Conservation (phyloP, 108 stramenopile genomes). For the Cyclotella baltica region DNA sequence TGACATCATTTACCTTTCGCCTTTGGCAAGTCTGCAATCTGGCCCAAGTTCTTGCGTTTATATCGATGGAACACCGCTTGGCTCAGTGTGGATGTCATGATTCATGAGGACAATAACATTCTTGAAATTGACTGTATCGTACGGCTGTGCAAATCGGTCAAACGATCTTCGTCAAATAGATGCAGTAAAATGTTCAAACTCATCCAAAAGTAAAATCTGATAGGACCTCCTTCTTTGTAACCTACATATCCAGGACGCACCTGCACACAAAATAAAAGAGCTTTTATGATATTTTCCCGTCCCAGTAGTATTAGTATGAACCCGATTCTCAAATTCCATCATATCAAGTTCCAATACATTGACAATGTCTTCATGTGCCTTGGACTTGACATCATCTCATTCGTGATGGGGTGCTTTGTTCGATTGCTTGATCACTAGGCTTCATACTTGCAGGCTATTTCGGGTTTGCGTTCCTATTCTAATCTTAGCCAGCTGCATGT, state of each 20-base stretch:
- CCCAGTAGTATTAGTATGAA: slow-evolving; percentile 9
- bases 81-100: slow-evolving; percentile 82
- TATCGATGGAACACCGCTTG: slow-evolving; percentile 77
- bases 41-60: slow-evolving; percentile 76
- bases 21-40: slow-evolving; percentile 68
- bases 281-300: slow-evolving; percentile 42
- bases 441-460: slow-evolving; percentile 76
- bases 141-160: slow-evolving; percentile 80
- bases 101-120: slow-evolving; percentile 84
- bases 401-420: slow-evolving; percentile 76
- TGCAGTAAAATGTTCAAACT: slow-evolving; percentile 86
- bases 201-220: slow-evolving; percentile 86
- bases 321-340: slow-evolving; percentile 50
- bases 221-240: slow-evolving; percentile 89
- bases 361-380: slow-evolving; percentile 57
- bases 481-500: slow-evolving; percentile 76
- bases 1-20: slow-evolving; percentile 82
- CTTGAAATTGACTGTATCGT: slow-evolving; percentile 74
- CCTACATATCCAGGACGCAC: slow-evolving; percentile 74
- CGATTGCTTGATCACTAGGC: slow-evolving; percentile 81
- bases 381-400: slow-evolving; percentile 58
- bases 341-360: slow-evolving; percentile 73
- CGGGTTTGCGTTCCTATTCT: slow-evolving; percentile 82
- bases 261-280: background rate
- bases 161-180: slow-evolving; percentile 81